Base-by-base conservation (phyloP, 75 land plant species). In the Cryptomeria japonica region DNA sequence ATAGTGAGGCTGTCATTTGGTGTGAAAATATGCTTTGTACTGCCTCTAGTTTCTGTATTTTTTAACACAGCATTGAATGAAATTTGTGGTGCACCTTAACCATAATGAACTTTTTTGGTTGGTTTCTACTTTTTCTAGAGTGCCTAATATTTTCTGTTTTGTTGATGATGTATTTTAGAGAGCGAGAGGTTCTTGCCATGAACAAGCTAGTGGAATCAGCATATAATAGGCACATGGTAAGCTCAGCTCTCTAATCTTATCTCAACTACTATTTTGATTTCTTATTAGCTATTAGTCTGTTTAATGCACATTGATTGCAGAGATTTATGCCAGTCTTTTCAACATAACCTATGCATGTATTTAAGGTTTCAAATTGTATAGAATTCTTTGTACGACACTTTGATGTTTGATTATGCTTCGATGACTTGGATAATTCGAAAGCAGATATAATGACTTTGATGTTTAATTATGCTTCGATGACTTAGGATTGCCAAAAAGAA, bases 161-260 rank as follows among this genome's bases (percentile, higher is more conserved):
- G 89, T 37, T 32, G 18, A 42, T 51, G 88, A 10, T 49, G 68
- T 49, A 15, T 92, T 37, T n/a, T 82, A 98, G 99, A 93, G 94
- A 92, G 46, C 92, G 93, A 51, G 96, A 94, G 86, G 87, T 79
- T 37, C 90, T 90, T 89, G 99, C 94, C 31, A 84, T 96, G 87
- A 89, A 91, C 82, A 93, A 94, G 87, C 94, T 96, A 87, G 91
- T 95, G 14, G 93, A 84, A 61, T 93, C 89, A 92, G 97, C 99
- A 28, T 96, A 94, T 87, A 91, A 89, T 22, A 93, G 91, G 83
- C 93, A 93, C 53, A 90, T 92, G 97, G 97, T 96, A 91, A 92
- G 76, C 36, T 37, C 34, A 92, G 76, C 36, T 37, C 34, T 37
- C 46, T 25, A 53, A 19, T 9, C 31, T 55, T 89, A 15, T 38